Evolutionary conservation across 129 eudicot genomes (phyloP).

Genomic region (Solidago caesia): DNA sequence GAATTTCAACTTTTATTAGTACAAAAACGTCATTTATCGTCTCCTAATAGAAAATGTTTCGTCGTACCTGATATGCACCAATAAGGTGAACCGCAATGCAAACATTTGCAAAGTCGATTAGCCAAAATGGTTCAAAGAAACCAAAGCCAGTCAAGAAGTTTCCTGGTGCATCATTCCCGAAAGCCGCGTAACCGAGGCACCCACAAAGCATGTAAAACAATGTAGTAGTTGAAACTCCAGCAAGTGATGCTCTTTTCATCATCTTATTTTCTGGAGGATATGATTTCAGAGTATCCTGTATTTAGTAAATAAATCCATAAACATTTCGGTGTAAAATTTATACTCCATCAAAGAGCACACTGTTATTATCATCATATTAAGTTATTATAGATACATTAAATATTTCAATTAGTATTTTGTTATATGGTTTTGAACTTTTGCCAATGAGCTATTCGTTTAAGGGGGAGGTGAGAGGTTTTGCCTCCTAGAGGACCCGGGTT

Average conservation of each 20-base stretch:
- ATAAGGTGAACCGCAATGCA: conserved; percentile 82
- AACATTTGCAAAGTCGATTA: conserved; percentile 69
- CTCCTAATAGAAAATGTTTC: background rate
- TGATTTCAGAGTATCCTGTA: conserved; percentile 76
- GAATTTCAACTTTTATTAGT: background rate
- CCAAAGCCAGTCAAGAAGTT: conserved; percentile 92
- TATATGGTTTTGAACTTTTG: background rate
- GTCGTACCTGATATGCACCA: conserved; percentile 82
- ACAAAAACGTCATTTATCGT: background rate
- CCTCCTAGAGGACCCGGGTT: too few relatives aligned
- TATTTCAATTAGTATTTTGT: background rate
- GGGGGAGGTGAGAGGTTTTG: too few relatives aligned
- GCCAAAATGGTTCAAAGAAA: conserved; percentile 88
- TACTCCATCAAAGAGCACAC: background rate
- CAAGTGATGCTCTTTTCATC: conserved; percentile 81
- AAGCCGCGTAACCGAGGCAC: conserved; percentile 75
- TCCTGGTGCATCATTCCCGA: conserved; percentile 82
- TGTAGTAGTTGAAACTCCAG: conserved; percentile 67
- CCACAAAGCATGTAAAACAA: conserved; percentile 74
- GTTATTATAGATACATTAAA: background rate
- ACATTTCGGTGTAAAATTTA: background rate
- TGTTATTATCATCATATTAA: background rate
- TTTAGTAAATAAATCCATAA: background rate
- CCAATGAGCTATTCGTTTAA: too few relatives aligned
- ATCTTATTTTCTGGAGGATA: conserved; percentile 75